Conservation (phyloP, 768 basidiomycete species). For the Rhodosporidiobolus odoratus region DNA sequence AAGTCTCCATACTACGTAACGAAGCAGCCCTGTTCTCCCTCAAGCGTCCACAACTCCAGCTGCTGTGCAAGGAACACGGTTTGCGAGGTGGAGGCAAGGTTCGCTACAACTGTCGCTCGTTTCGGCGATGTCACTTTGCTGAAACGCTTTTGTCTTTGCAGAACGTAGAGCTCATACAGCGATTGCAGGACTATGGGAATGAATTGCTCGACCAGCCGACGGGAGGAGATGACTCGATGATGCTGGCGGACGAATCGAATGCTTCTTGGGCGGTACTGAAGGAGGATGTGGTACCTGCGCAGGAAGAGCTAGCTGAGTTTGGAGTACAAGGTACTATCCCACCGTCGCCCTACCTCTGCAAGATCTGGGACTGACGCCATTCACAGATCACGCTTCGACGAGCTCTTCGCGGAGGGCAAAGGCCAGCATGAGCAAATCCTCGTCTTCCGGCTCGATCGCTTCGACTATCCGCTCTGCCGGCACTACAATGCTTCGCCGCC, state of each 20-base stretch:
- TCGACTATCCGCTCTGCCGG: conserved; percentile 5
- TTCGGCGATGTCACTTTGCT: background rate
- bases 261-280: background rate
- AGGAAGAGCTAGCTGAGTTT: background rate
- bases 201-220: background rate
- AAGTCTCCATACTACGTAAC: background rate
- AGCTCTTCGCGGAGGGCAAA: background rate
- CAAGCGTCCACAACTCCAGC: conserved; percentile 8
- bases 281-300: background rate
- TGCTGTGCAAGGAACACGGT: background rate
- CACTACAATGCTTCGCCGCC: background rate
- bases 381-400: background rate
- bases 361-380: no score
- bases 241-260: background rate
- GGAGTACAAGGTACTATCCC: background rate
- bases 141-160: background rate
- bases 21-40: conserved; percentile 9
- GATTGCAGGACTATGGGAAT: background rate
- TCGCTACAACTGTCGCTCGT: background rate
- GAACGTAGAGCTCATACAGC: conserved; percentile 15
- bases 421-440: background rate
- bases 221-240: background rate
- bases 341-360: background rate
- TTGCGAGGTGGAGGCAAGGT: conserved; percentile 20
- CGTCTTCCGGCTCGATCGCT: background rate